Conservation (phyloP, 139 green algal species). For the Auxenochlorella pyrenoidosa region DNA sequence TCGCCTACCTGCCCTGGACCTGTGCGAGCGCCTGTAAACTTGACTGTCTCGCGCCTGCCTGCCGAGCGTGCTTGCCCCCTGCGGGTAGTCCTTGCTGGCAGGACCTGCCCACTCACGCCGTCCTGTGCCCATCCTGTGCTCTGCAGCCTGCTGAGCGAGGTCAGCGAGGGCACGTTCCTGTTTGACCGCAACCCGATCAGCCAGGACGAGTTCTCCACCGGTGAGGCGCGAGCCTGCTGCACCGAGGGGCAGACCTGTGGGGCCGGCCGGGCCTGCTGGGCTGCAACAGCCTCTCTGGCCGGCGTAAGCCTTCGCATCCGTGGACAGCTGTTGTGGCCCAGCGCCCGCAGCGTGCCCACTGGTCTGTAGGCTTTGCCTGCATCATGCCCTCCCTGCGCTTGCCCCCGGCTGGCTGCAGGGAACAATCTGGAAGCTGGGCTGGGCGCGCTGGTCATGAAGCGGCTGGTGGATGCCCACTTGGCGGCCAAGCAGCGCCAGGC, state of each 20-base stretch:
- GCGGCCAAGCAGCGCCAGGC: conserved; percentile 27
- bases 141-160: conserved; percentile 33
- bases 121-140: not conserved
- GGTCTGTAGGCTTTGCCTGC: too few species aligned
- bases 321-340: too few species aligned
- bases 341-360: too few species aligned
- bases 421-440: conserved; percentile 35
- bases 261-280: too few species aligned
- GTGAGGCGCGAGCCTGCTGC: not conserved
- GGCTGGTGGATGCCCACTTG: conserved; percentile 6
- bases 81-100: not conserved
- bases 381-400: not conserved
- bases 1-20: too few species aligned
- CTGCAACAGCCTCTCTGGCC: too few species aligned
- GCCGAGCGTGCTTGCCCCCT: not conserved
- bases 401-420: not conserved
- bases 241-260: not conserved
- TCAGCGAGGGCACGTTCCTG: conserved; percentile 42
- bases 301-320: too few species aligned
- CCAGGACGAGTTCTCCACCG: conserved; percentile 3
- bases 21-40: too few species aligned
- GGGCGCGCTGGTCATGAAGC: conserved; percentile 14
- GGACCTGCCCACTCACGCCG: not conserved
- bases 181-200: conserved; percentile 10
- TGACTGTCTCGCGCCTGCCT: not conserved